Evolutionary conservation across 2,329 filamentous ascomycete genomes (phyloP).

Genomic region (Talaromyces amestolkiae): DNA sequence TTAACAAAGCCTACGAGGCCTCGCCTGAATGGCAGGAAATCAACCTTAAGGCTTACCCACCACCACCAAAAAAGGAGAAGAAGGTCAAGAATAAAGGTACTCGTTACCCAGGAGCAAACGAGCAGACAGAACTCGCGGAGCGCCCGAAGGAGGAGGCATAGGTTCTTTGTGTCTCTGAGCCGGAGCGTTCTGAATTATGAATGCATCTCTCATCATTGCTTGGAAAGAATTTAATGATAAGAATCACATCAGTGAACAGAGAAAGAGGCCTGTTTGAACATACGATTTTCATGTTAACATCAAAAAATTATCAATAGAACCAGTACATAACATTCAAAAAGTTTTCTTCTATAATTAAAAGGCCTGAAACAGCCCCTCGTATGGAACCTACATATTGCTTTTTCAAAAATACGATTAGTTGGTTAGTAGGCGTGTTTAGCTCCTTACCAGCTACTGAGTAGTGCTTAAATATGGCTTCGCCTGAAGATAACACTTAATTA

Average conservation of each 20-base stretch:
- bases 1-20: conserved; percentile 69
- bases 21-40: conserved; percentile 78
- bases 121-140: background rate
- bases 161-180: background rate
- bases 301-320: conserved; percentile 2
- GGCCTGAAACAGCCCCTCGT: too few relatives aligned
- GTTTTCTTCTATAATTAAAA: background rate
- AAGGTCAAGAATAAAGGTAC: conserved; percentile 75
- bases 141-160: background rate
- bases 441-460: background rate
- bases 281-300: background rate
- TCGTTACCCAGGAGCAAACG: conserved; percentile 50
- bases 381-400: background rate
- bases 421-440: background rate
- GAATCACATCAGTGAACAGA: background rate
- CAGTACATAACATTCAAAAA: background rate
- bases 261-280: background rate
- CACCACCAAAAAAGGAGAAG: conserved; percentile 67
- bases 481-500: background rate
- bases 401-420: background rate
- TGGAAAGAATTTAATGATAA: background rate
- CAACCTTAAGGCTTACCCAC: conserved; percentile 76
- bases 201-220: background rate
- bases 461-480: background rate
- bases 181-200: background rate